These are phyloP conservation scores for Chaetothyriales sp. DNA, from an alignment of 2,329 filamentous ascomycete genomes.

Conservation along the genomic window DNA sequence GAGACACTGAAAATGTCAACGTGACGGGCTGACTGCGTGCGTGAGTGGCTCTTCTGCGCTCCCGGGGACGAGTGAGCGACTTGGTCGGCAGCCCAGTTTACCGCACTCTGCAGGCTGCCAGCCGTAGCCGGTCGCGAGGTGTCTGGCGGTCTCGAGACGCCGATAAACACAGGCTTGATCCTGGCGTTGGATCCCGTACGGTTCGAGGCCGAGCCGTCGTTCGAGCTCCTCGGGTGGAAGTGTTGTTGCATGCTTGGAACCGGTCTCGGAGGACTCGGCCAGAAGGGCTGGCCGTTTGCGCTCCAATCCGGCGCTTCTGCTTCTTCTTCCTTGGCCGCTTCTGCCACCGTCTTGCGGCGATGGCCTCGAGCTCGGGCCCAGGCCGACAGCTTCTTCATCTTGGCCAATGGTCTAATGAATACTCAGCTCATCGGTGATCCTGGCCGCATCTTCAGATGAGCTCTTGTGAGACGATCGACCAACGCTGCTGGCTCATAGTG, in stretches of 20 bases:
- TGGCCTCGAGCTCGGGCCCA: background rate
- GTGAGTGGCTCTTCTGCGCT: constrained; percentile 3
- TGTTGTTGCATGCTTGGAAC: background rate
- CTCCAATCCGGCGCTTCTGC: background rate
- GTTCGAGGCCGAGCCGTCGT: background rate
- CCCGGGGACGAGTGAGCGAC: constrained; percentile 4
- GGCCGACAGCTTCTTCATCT: background rate
- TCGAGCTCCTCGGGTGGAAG: background rate
- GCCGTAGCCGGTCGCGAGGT: constrained; percentile 12
- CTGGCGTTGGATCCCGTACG: constrained; percentile 1
- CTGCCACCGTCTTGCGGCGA: background rate
- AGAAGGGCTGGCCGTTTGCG: background rate
- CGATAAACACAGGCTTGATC: constrained; percentile 8
- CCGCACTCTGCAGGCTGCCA: constrained; percentile 14
- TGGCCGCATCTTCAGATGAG: background rate
- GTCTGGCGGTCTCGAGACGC: constrained; percentile 7
- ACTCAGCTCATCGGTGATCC: background rate
- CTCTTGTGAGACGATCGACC: background rate
- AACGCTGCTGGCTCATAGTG: background rate
- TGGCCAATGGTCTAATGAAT: background rate
- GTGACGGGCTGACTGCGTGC: constrained; percentile 9
- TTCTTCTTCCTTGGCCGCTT: background rate
- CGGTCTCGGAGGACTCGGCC: background rate
- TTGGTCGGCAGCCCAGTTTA: constrained; percentile 13
- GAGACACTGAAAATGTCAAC: constrained; percentile 15